A percentile compares a stretch with the other conserved stretches of the same genome.
Evolutionary conservation across 768 basidiomycete species (phyloP).

Genomic region (Suillus subluteus): DNA sequence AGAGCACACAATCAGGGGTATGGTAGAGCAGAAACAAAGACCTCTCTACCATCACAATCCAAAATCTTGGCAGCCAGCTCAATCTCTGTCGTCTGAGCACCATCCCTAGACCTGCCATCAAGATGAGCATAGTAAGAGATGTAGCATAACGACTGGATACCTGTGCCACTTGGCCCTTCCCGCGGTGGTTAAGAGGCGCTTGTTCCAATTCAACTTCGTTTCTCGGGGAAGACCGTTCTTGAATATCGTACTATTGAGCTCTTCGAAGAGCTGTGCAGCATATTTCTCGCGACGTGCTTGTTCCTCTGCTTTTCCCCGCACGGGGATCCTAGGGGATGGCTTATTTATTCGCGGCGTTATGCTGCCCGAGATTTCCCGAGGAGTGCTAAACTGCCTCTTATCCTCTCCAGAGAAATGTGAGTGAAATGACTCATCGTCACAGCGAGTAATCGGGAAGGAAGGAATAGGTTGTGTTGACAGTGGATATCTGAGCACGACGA

Average conservation of each 20-base stretch:
- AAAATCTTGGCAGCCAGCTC: conserved; percentile 84
- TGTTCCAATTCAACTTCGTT: conserved; percentile 69
- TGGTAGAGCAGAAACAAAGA: background rate
- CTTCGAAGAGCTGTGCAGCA: conserved; percentile 60
- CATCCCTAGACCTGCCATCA: conserved; percentile 53
- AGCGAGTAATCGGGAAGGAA: background rate
- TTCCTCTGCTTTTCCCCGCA: conserved; percentile 50
- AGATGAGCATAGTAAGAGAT: conserved; percentile 3
- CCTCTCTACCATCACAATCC: conserved; percentile 65
- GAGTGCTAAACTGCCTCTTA: background rate
- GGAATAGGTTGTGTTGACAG: background rate
- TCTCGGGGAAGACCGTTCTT: conserved; percentile 52
- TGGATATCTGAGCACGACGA: conserved; percentile 19
- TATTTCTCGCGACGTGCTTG: conserved; percentile 50
- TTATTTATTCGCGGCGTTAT: conserved; percentile 15
- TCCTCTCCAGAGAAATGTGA: conserved; percentile 14
- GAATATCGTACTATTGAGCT: conserved; percentile 64
- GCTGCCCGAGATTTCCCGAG: conserved; percentile 16
- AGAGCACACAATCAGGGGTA: background rate
- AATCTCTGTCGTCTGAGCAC: conserved; percentile 63
- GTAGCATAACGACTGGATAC: conserved; percentile 34
- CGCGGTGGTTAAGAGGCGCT: conserved; percentile 66
- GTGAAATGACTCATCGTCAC: background rate
- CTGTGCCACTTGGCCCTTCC: conserved; percentile 69
- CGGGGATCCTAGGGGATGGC: conserved; percentile 30